Conservation (phyloP, 208 protist genomes). For the Giardia duodenalis region DNA sequence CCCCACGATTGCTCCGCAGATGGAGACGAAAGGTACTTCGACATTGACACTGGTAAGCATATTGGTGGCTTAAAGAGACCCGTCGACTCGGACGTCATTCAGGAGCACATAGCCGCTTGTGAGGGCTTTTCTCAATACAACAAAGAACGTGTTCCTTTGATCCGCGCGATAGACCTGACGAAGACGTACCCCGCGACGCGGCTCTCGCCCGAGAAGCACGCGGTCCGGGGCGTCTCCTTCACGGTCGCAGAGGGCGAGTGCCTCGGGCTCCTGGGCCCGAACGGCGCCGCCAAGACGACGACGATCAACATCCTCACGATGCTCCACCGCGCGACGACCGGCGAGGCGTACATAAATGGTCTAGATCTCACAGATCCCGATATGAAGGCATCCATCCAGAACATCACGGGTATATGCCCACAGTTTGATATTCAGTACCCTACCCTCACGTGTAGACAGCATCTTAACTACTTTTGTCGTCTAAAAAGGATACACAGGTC, state of each 20-base stretch:
- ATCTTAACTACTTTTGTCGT: slow-evolving; percentile 67
- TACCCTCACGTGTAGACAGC: slow-evolving; percentile 69
- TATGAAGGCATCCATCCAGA: background rate
- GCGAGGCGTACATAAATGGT: slow-evolving; percentile 49
- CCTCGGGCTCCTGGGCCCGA: slow-evolving; percentile 52
- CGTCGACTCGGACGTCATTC: background rate
- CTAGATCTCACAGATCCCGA: slow-evolving; percentile 46
- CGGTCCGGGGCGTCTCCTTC: slow-evolving; percentile 24
- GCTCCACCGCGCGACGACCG: slow-evolving; percentile 55
- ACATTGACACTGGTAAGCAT: too few relatives aligned
- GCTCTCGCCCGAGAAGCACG: background rate
- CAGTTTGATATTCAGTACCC: slow-evolving; percentile 74
- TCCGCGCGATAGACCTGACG: background rate
- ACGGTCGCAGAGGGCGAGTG: slow-evolving; percentile 38
- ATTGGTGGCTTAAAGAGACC: too few relatives aligned
- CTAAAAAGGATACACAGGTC: slow-evolving; percentile 58
- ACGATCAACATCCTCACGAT: slow-evolving; percentile 54
- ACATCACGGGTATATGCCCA: slow-evolving; percentile 70
- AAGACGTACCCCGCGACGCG: background rate
- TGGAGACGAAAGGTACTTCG: background rate
- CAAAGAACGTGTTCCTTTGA: background rate
- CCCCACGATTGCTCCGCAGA: background rate
- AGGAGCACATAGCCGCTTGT: background rate
- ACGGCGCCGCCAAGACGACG: slow-evolving; percentile 55
- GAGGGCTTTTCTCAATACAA: background rate